Evolutionary conservation across 345 rosid species (phyloP).

Genomic region (Hibiscus syriacus): DNA sequence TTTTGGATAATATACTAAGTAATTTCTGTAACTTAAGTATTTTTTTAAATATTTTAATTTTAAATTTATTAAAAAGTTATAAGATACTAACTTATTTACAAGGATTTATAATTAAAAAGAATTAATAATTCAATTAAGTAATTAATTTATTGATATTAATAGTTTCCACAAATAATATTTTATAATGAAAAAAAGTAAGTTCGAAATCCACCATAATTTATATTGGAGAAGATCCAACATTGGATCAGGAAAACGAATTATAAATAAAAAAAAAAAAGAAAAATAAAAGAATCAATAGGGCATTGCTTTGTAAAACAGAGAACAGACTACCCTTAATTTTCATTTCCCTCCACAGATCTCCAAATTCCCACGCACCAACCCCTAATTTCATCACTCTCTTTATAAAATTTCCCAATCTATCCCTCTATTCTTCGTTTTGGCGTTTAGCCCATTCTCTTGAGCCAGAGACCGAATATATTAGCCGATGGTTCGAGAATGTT

Average conservation of each 20-base stretch:
- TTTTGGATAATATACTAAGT: no score
- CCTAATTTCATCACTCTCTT: constrained; percentile 10
- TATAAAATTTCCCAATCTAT: background rate
- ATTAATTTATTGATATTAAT: no score
- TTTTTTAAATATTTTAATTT: no score
- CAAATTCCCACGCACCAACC: constrained; percentile 12
- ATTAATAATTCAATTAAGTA: no score
- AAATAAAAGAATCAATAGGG: background rate
- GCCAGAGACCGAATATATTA: constrained; percentile 2
- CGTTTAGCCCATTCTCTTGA: background rate
- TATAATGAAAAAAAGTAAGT: background rate
- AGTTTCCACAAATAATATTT: no score
- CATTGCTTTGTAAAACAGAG: background rate
- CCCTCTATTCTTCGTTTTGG: background rate
- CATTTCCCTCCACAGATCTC: constrained; percentile 39
- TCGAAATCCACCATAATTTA: background rate
- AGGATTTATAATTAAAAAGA: no score
- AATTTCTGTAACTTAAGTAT: no score
- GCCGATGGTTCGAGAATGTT: constrained; percentile 35
- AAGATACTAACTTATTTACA: no score
- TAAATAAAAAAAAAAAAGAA: background rate
- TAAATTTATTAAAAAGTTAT: no score
- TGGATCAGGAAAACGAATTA: background rate
- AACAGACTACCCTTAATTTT: background rate
- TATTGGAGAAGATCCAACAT: background rate